Base-by-base conservation (phyloP, 768 basidiomycete genomes). In the Daedaleopsis nitida region DNA sequence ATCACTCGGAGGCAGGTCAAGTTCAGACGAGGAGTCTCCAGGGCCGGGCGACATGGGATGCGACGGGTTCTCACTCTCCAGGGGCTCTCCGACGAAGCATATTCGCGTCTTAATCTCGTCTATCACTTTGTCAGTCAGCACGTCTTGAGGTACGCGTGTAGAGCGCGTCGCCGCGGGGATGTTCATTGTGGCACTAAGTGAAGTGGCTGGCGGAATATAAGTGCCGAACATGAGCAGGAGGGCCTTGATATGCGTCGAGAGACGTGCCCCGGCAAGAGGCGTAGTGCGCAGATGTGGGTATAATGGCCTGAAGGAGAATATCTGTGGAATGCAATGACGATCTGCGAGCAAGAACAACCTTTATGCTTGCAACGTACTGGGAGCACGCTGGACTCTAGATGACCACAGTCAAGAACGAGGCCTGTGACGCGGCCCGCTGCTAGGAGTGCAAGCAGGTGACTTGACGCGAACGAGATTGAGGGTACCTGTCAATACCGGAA, bases 21-120 rank as follows among this genome's bases (percentile, higher is more conserved):
- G 65, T 48, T 83, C 83, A 52, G 75, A 71, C 52, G 79, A 75
- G 11, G 75, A 77, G 24, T 70, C 70, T 16, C 77, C 69, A 65
- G 65, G 68, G 13, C 67, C 59, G 70, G 72, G 65, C 10, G 59
- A 59, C 21, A 65, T 60, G 16, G 52, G 76, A 72, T 49, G 73
- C 3, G 23, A 38, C 5, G 55, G 50, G 21, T n/a, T 39, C 5
- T 35, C 48, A 17, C 38, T 27, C 51, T 82, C 83, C 42, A 92
- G 76, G 1, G 80, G 72, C 5, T 82, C 79, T 27, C 91, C 88
- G 24, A 98, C 96, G 66, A 97, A 95, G 71, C 92, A 96, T 58
- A 87, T 89, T 3, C 94, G 86, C 2, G 89, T 90, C 74, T 97
- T 92, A 61, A 98, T 87, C 65, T 95, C 89, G 73, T 98, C 94